Evolutionary conservation across 2,329 filamentous ascomycete genomes (phyloP).

Genomic region (Gliomastix tumulicola): DNA sequence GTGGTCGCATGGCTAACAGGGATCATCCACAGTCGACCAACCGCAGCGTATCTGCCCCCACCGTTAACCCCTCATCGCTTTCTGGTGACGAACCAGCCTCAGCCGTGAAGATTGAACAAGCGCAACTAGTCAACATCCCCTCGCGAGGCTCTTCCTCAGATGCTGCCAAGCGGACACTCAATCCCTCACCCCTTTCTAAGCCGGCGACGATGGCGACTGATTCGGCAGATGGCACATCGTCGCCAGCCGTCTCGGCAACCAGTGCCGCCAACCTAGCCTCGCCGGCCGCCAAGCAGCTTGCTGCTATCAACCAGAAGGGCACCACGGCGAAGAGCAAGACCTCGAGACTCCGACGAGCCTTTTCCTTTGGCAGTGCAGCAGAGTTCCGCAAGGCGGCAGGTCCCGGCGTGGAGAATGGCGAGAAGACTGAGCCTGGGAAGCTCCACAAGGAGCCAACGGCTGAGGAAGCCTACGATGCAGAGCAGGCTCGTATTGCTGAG

Average conservation of each 20-base stretch:
- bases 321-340: slow-evolving; percentile 75
- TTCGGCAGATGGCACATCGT: slow-evolving; percentile 33
- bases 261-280: slow-evolving; percentile 41
- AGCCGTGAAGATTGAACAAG: slow-evolving; percentile 41
- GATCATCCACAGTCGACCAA: slow-evolving; percentile 48
- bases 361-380: slow-evolving; percentile 93
- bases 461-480: slow-evolving; percentile 68
- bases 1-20: slow-evolving; percentile 38
- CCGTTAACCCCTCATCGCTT: slow-evolving; percentile 42
- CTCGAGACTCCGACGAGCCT: slow-evolving; percentile 78
- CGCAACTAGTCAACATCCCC: slow-evolving; percentile 50
- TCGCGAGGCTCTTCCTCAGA: slow-evolving; percentile 59
- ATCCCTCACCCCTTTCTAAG: slow-evolving; percentile 68
- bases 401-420: slow-evolving; percentile 9
- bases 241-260: slow-evolving; percentile 19
- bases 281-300: slow-evolving; percentile 75
- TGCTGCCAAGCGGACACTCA: slow-evolving; percentile 56
- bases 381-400: slow-evolving; percentile 74
- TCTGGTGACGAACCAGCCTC: slow-evolving; percentile 35
- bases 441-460: slow-evolving; percentile 58
- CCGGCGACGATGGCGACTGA: slow-evolving; percentile 57
- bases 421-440: slow-evolving; percentile 31
- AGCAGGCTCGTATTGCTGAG: slow-evolving; percentile 85
- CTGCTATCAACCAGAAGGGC: slow-evolving; percentile 80
- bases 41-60: slow-evolving; percentile 48